Evolutionary conservation across 495 filamentous ascomycete genomes (phyloP).

Genomic region (Penicillium parvum): DNA sequence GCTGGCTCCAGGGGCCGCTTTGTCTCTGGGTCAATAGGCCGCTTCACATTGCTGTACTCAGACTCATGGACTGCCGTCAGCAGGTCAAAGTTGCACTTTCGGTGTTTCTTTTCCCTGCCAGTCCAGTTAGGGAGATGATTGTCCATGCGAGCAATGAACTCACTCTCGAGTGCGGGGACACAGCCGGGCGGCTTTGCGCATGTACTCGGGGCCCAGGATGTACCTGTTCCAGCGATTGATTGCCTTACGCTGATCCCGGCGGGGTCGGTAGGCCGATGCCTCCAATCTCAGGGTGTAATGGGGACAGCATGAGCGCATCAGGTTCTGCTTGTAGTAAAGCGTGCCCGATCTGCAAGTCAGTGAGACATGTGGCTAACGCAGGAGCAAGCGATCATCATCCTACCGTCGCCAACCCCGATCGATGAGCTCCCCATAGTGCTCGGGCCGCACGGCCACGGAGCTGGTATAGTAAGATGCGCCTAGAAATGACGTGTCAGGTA

Average conservation of each 20-base stretch:
- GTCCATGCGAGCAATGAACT: slow-evolving; percentile 15
- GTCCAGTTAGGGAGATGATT: slow-evolving; percentile 8
- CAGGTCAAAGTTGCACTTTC: slow-evolving; percentile 72
- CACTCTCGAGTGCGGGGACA: slow-evolving; percentile 75
- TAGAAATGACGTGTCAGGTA: slow-evolving; percentile 36
- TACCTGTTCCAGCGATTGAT: slow-evolving; percentile 88
- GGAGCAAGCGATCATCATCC: slow-evolving; percentile 3
- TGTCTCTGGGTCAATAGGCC: slow-evolving; percentile 48
- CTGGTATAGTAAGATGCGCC: slow-evolving; percentile 81
- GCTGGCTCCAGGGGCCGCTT: slow-evolving; percentile 63
- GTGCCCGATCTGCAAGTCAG: slow-evolving; percentile 54
- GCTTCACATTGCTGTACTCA: slow-evolving; percentile 54
- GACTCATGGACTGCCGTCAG: slow-evolving; percentile 65
- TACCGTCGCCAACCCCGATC: slow-evolving; percentile 89
- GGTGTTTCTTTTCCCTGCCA: slow-evolving; percentile 63
- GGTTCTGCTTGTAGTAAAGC: slow-evolving; percentile 92
- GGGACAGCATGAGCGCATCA: slow-evolving; percentile 80
- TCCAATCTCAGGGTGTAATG: slow-evolving; percentile 90
- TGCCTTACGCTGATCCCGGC: slow-evolving; percentile 79
- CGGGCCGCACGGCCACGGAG: slow-evolving; percentile 60
- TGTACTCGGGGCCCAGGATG: slow-evolving; percentile 75
- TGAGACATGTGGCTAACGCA: slow-evolving; percentile 13
- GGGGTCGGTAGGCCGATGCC: slow-evolving; percentile 62
- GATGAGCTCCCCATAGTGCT: slow-evolving; percentile 75
- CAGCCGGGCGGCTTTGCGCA: slow-evolving; percentile 63